Base-by-base conservation (phyloP, 306 rosid genomes). In the Cucurbita ficifolia region DNA sequence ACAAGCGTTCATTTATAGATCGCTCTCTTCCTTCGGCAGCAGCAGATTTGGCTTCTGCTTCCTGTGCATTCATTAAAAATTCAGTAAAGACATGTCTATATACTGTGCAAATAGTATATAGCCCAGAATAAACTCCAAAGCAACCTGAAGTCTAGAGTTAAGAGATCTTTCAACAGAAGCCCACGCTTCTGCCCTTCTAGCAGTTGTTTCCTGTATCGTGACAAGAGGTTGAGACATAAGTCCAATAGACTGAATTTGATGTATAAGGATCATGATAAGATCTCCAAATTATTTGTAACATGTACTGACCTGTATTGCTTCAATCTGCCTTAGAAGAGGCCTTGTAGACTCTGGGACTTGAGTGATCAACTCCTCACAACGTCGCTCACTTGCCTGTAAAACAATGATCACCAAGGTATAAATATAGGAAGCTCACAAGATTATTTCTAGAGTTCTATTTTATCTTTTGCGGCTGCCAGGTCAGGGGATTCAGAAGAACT, bases 281-380 rank as follows among this genome's bases (percentile, higher is more conserved):
- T 73, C 65, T 68, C 7, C 22, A 51, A 51, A 50, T 68, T 29
- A 40, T 77, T 62, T 65, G 54, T 72, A 57, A 61, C 56, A 77
- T 53, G 51, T 48, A 77, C 49, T 73, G 67, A 89, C 99, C 97
- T 95, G 97, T 96, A 95, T 95, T 78, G 96, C 99, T 82, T 95
- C 99, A 70, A 95, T 95, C 84, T 95, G 99, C 82, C 99, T 86
- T 73, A 95, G 82, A 79, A 95, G 97, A 0, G 99, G 99, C 83
- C 99, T 89, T 19, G 99, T 95, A 71, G 99, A 91, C 72, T 95
- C 99, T 29, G 99, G 99, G 77, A 95, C 97, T 87, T 95, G 99
- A 0, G 96, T 91, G 69, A 95, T 83, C 87, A 95, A 77, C 76
- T 95, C 99, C 81, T 95, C 99, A 77, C 97, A 89, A 24, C 99